Base-by-base conservation (phyloP, 164 flowering plant species). In the Annona squamosa region DNA sequence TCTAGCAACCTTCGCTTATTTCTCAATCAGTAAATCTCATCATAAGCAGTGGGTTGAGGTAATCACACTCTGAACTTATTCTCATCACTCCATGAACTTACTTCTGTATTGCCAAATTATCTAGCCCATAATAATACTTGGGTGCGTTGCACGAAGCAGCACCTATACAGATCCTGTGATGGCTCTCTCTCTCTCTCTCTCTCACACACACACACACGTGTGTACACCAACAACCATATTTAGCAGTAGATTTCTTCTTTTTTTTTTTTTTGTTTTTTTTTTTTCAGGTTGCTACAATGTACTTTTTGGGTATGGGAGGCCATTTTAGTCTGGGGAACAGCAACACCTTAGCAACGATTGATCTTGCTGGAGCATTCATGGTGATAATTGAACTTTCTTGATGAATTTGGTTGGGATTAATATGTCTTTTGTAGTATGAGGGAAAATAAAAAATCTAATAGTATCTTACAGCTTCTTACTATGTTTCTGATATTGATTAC, bases 251-350 rank as follows among this genome's bases (percentile, higher is more conserved):
- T 1, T 26, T 26, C 37, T 26, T 26, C 0, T 26, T 0, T 0
- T 26, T 26, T 26, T 26, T 26, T 26, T 26, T 26, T 26, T 26
- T 26, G 0, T 26, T 26, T 69, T 72, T 64, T 16, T 46, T 45
- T 17, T 41, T 47, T 46, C 78, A 95, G 99, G 88, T 93, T 86
- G 88, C 96, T 66, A 81, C 88, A 65, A 71, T 95, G 62, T 91
- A 84, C 84, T 90, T 78, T 77, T 44, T 90, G 79, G 98, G 96
- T 71, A 87, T 95, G 94, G 84, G 89, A 4, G 99, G 99, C 70
- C 99, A 95, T 86, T 95, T 88, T 85, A 85, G 91, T 70, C 86
- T 95, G 61, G 99, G 99, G 47, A 95, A 95, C 87, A 95, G 92
- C 87, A 95, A 95, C 77, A 84, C 88, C 26, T 82, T 95, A 42